These are phyloP conservation scores for Endocarpon pusillum DNA, from an alignment of 495 filamentous ascomycete genomes.

Conservation along the genomic window DNA sequence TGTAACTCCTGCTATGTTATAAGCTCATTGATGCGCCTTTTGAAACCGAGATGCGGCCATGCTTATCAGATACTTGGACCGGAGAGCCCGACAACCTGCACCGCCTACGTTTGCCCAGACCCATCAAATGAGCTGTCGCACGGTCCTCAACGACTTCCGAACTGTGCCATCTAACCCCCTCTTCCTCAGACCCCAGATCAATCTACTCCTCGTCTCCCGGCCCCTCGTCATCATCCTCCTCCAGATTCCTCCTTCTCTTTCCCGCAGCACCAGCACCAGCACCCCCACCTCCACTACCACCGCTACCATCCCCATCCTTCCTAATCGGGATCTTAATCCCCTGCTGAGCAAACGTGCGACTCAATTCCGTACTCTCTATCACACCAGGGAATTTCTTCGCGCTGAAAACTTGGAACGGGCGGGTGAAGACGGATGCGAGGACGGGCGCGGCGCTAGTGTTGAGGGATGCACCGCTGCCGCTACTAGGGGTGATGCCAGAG, in stretches of 20 bases:
- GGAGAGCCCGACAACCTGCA: too few relatives aligned
- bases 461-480: slow-evolving; percentile 22
- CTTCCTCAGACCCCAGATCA: too few relatives aligned
- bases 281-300: slow-evolving; percentile 42
- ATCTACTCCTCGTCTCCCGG: background rate
- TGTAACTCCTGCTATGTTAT: too few relatives aligned
- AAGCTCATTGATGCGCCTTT: too few relatives aligned
- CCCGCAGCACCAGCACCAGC: slow-evolving; percentile 41
- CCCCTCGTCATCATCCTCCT: slow-evolving; percentile 1
- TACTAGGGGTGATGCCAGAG: slow-evolving; percentile 10
- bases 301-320: slow-evolving; percentile 57
- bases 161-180: too few relatives aligned
- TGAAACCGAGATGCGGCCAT: too few relatives aligned
- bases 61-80: too few relatives aligned
- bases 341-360: slow-evolving; percentile 84
- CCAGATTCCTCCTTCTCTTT: slow-evolving; percentile 24
- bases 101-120: too few relatives aligned
- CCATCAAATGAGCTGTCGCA: too few relatives aligned
- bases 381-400: slow-evolving; percentile 98
- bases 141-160: too few relatives aligned
- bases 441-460: slow-evolving; percentile 72
- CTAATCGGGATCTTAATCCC: slow-evolving; percentile 95
- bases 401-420: slow-evolving; percentile 83
- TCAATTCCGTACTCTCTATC: slow-evolving; percentile 82
- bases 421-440: slow-evolving; percentile 73